Evolutionary conservation across 2,329 filamentous ascomycete genomes (phyloP), one percentile per base, ranked within the genome.

Genomic region (Botrytis fabae): DNA sequence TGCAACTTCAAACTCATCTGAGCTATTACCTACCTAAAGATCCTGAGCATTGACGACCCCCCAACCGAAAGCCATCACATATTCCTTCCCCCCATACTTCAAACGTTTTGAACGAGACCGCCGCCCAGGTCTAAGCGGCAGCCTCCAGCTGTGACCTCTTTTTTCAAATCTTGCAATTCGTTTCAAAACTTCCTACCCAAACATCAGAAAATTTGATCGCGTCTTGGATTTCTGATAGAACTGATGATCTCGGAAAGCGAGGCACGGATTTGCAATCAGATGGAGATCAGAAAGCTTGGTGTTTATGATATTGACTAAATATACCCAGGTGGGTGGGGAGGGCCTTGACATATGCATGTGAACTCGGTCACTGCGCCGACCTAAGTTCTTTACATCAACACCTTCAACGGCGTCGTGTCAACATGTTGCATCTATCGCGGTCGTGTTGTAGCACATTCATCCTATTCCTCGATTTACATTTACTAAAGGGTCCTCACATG

Each of bases 131-230:
- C 51, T 57, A 18, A 57, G 51, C 51, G 51, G n/a, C 7, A 57
- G 16, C 14, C 51, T 57, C n/a, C 14, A 57, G 51, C 51, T 57
- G 51, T 57, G 51, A 57, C 51, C 51, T 57, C n/a, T 28, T 32
- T 57, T 57, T 57, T 57, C 51, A 28, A 28, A 57, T 57, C 51
- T 57, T 57, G 16, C 51, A 57, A 57, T 57, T 32, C 51, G 51
- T 57, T 57, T 57, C 51, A 57, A 57, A 57, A 16, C 51, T 57
- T 54, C 51, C n/a, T 54, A n/a, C 51, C n/a, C n/a, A 54, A 54
- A 18, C 51, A 28, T 28, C 51, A 16, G 51, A 57, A 18, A 32
- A 18, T 57, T 57, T 18, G 35, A 57, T 57, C n/a, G 9, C n/a
- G n/a, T 57, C 51, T 57, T 57, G 51, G n/a, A 32, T 57, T 57